phyloP scores from a whole-genome alignment of 2,329 filamentous ascomycete species.

The Colletotrichum tofieldiae region DNA sequence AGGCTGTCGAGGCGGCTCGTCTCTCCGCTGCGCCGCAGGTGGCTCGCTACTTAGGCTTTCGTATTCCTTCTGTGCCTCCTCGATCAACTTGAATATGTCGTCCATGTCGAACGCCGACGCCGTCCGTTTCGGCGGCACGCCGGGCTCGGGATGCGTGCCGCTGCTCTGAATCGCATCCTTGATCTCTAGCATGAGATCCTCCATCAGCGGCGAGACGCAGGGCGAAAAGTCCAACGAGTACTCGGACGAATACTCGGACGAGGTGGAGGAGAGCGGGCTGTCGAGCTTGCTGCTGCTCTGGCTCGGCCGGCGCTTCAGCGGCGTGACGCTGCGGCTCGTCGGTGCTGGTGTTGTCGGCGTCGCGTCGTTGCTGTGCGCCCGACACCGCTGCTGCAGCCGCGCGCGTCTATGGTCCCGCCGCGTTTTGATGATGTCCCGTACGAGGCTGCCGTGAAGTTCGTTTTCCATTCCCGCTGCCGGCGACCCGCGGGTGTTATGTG shows the following conservation, averaged over 20 bases:
- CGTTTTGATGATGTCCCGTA: slow-evolving; percentile 38
- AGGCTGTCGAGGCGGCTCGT: not conserved
- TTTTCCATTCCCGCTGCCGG: slow-evolving; percentile 16
- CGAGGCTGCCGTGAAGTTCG: slow-evolving; percentile 30
- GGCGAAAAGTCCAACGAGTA: slow-evolving; percentile 32
- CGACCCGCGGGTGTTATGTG: slow-evolving; percentile 15
- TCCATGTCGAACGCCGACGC: slow-evolving; percentile 31
- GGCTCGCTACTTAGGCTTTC: slow-evolving; percentile 21
- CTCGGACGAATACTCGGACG: slow-evolving; percentile 31
- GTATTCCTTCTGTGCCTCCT: slow-evolving; percentile 39
- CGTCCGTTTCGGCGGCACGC: slow-evolving; percentile 2
- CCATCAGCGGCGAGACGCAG: slow-evolving; percentile 40
- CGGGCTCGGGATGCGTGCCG: slow-evolving; percentile 1
- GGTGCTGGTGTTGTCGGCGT: slow-evolving; percentile 8
- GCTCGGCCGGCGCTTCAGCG: slow-evolving; percentile 32
- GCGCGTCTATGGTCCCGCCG: slow-evolving; percentile 35
- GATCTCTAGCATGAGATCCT: slow-evolving; percentile 39
- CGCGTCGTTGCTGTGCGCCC: slow-evolving; percentile 28
- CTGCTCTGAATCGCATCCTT: slow-evolving; percentile 40
- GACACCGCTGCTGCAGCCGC: slow-evolving; percentile 34
- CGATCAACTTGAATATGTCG: slow-evolving; percentile 34
- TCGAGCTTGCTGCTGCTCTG: slow-evolving; percentile 35
- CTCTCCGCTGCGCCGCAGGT: not conserved
- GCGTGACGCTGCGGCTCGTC: slow-evolving; percentile 34
- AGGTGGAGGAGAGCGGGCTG: slow-evolving; percentile 29